These are phyloP conservation scores for Botryotinia convoluta DNA, from an alignment of 2,329 filamentous ascomycete species.

Conservation along the genomic window DNA sequence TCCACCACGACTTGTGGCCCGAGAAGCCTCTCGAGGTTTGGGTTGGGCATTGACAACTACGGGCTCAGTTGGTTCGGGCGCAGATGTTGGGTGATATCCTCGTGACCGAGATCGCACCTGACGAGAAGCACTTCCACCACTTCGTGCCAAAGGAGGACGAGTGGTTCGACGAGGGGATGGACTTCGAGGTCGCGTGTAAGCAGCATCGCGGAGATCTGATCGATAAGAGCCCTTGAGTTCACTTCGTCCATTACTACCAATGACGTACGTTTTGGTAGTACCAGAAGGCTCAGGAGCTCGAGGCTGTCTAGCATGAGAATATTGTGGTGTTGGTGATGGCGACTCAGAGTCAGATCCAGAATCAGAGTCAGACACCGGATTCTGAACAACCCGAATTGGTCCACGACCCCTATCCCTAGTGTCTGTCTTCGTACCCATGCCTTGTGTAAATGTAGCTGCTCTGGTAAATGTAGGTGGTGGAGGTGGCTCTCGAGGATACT, in stretches of 20 bases:
- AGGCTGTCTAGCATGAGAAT: constrained; percentile 17
- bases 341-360: constrained; percentile 16
- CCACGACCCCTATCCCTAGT: constrained; percentile 27
- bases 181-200: constrained; percentile 30
- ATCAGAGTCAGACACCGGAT: constrained; percentile 8
- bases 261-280: constrained; percentile 25
- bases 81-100: constrained; percentile 22
- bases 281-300: constrained; percentile 26
- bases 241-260: constrained; percentile 29
- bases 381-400: constrained; percentile 26
- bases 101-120: constrained; percentile 24
- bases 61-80: constrained; percentile 24
- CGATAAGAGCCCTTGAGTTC: constrained; percentile 26
- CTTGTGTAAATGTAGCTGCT: constrained; percentile 32
- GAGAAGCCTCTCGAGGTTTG: constrained; percentile 26
- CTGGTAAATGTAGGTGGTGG: constrained; percentile 31
- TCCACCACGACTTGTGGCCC: constrained; percentile 14
- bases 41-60: constrained; percentile 24
- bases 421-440: constrained; percentile 4
- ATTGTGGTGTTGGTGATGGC: constrained; percentile 14
- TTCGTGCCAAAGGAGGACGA: constrained; percentile 25
- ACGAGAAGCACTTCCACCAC: constrained; percentile 16
- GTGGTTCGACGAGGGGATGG: constrained; percentile 29
- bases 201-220: constrained; percentile 25
- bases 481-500: constrained; percentile 31